A percentile compares a stretch with the other conserved stretches of the same genome.
These are phyloP conservation scores for Darksidea phi DNA, from an alignment of 495 filamentous ascomycete species.

Conservation along the genomic window DNA sequence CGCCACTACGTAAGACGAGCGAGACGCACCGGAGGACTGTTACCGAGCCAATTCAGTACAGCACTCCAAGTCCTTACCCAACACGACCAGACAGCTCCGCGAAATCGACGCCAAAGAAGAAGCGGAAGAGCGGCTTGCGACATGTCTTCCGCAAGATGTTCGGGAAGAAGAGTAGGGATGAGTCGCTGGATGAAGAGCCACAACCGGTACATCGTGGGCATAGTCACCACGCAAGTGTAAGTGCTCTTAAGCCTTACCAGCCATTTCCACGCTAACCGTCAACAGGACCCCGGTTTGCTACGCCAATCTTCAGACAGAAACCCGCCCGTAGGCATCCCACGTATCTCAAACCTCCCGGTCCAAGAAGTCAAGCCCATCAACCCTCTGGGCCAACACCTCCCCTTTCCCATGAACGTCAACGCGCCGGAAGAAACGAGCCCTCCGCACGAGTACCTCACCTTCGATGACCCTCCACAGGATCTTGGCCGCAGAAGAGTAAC, in stretches of 20 bases:
- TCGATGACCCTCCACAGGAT: conserved; percentile 4
- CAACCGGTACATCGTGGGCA: conserved; percentile 11
- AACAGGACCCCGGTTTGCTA: conserved; percentile 31
- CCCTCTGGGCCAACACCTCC: conserved; percentile 36
- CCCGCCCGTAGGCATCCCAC: conserved; percentile 5
- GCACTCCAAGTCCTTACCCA: conserved; percentile 26
- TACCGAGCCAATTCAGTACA: conserved; percentile 4
- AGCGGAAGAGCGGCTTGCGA: conserved; percentile 32
- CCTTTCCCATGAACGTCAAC: conserved; percentile 41
- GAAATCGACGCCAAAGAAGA: conserved; percentile 28
- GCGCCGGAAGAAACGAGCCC: conserved; percentile 34
- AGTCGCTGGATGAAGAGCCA: background rate
- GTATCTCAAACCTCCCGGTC: conserved; percentile 30
- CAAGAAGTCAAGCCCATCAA: conserved; percentile 30
- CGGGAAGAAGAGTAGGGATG: conserved; percentile 26
- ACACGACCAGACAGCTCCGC: conserved; percentile 17
- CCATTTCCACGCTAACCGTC: background rate
- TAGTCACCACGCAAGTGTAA: conserved; percentile 33
- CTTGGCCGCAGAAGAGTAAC: conserved; percentile 30
- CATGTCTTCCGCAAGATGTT: conserved; percentile 38
- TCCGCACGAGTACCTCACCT: conserved; percentile 33
- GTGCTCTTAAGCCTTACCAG: background rate
- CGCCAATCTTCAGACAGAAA: conserved; percentile 16
- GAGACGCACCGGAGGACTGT: conserved; percentile 10
- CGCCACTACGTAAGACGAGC: conserved; percentile 11